These are phyloP conservation scores for Hexamita inflata DNA, from an alignment of 208 protist genomes.

Conservation along the genomic window DNA sequence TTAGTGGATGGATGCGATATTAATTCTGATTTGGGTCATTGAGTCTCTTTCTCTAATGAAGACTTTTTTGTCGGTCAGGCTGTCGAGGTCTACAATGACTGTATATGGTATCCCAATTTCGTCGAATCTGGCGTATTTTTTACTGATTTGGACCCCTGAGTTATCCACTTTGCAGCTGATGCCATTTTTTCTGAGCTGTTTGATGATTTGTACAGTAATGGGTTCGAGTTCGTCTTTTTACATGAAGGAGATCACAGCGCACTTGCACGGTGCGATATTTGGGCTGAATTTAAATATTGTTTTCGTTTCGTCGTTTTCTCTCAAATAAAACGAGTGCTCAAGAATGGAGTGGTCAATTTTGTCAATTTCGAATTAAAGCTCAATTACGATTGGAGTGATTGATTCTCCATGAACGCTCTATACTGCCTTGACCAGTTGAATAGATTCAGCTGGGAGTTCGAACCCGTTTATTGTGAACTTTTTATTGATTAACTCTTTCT, in stretches of 20 bases:
- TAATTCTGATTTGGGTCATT: conserved; percentile 64
- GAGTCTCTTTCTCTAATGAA: conserved; percentile 88
- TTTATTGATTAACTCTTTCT: background rate
- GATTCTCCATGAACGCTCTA: background rate
- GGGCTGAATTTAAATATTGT: conserved; percentile 27
- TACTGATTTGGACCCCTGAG: conserved; percentile 71
- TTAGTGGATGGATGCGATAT: too few species aligned
- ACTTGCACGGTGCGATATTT: background rate
- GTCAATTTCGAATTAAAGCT: conserved; percentile 96
- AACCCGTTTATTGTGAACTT: too few species aligned
- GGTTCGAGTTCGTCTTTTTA: background rate
- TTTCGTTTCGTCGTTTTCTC: conserved; percentile 53
- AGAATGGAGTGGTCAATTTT: conserved; percentile 84
- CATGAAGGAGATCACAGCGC: background rate
- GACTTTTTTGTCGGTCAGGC: conserved; percentile 56
- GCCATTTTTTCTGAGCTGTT: conserved; percentile 40
- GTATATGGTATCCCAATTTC: conserved; percentile 90
- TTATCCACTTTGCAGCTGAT: conserved; percentile 70
- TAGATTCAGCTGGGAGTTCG: conserved; percentile 35
- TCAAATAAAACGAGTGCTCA: conserved; percentile 82
- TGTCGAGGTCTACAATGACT: conserved; percentile 80
- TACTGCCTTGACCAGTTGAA: conserved; percentile 35
- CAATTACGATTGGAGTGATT: conserved; percentile 86
- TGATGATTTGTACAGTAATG: conserved; percentile 8
- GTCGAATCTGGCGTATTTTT: conserved; percentile 85